Conservation (phyloP, 2,329 filamentous ascomycete genomes). For the Verticillium nonalfalfae region DNA sequence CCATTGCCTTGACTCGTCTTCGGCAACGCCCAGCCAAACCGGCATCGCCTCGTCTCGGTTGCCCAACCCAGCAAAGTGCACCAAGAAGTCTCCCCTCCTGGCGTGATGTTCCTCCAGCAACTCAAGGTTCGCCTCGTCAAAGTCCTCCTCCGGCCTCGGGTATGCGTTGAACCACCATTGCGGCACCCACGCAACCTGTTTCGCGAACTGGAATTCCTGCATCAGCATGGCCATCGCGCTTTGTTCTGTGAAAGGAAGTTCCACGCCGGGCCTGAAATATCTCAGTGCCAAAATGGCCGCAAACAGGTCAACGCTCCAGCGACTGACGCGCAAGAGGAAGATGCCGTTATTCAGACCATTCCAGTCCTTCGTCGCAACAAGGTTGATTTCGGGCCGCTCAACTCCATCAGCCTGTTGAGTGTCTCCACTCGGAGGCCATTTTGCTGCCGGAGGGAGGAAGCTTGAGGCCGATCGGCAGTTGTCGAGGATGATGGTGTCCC, state of each 20-base stretch:
- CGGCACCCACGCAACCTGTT: slow-evolving; percentile 6
- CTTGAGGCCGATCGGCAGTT: slow-evolving; percentile 6
- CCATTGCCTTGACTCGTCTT: not conserved
- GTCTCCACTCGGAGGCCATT: not conserved
- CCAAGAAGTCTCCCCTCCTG: slow-evolving; percentile 10
- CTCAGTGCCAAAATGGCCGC: slow-evolving; percentile 11
- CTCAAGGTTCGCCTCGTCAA: not conserved
- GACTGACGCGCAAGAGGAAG: slow-evolving; percentile 11
- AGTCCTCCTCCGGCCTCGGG: not conserved
- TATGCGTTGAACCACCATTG: slow-evolving; percentile 15
- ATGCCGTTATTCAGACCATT: slow-evolving; percentile 14
- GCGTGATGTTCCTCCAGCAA: not conserved
- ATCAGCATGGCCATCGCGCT: slow-evolving; percentile 13
- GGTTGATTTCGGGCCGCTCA: not conserved
- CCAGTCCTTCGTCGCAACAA: slow-evolving; percentile 10
- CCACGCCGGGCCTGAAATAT: slow-evolving; percentile 6
- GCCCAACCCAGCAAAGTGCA: slow-evolving; percentile 11
- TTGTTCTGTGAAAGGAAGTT: slow-evolving; percentile 11
- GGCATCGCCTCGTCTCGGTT: not conserved
- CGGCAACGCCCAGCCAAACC: not conserved
- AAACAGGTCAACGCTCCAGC: slow-evolving; percentile 12
- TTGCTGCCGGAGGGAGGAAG: slow-evolving; percentile 6
- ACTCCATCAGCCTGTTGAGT: too few relatives aligned
- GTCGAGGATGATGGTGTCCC: slow-evolving; percentile 14
- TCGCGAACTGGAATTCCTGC: slow-evolving; percentile 6